A percentile compares a stretch with the other conserved stretches of the same genome.
Conservation (phyloP, 2,329 filamentous ascomycete genomes). For the Cordyceps javanica region DNA sequence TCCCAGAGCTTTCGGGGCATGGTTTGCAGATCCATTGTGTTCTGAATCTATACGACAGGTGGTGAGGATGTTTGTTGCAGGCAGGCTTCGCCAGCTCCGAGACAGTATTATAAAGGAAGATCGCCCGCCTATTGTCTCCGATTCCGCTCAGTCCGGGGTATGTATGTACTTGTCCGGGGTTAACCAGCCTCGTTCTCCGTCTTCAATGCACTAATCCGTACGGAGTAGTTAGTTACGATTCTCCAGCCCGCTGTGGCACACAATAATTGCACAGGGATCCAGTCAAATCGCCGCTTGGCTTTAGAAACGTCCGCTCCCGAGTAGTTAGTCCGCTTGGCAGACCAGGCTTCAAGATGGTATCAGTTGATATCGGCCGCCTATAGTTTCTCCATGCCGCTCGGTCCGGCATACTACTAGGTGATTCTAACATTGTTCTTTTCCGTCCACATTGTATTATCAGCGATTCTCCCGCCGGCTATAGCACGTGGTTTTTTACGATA, state of each 20-base stretch:
- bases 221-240: neutral
- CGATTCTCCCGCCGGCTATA: neutral
- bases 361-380: too few species aligned
- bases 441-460: too few species aligned
- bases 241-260: too few species aligned
- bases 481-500: neutral
- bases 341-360: too few species aligned
- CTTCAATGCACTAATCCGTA: neutral
- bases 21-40: constrained; percentile 26
- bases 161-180: neutral
- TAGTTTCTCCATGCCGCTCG: too few species aligned
- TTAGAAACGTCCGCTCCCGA: too few species aligned
- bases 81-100: neutral
- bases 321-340: too few species aligned
- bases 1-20: constrained; percentile 62
- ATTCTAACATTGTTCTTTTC: too few species aligned
- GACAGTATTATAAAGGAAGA: neutral
- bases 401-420: too few species aligned
- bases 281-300: too few species aligned
- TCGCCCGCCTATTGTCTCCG: neutral
- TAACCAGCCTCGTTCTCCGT: constrained; percentile 1
- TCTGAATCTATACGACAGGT: neutral
- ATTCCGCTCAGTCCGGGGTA: constrained; percentile 5
- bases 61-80: neutral
- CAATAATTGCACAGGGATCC: too few species aligned